These are phyloP conservation scores for Ophiocytium majus DNA, from an alignment of 352 stramenopile species.

Conservation along the genomic window DNA sequence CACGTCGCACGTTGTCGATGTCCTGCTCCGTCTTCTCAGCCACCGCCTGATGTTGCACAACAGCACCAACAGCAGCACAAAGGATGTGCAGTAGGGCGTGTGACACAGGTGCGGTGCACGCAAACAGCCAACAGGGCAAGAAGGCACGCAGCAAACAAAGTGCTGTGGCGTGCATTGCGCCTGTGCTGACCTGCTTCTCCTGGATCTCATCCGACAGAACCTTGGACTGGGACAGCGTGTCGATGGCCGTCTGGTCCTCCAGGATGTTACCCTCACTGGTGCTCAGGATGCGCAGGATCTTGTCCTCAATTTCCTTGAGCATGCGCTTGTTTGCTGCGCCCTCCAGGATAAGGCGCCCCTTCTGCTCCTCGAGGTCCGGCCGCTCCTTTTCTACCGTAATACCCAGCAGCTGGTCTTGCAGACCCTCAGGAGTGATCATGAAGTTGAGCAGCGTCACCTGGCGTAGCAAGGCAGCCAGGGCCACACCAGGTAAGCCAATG, in stretches of 20 bases:
- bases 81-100: too few relatives aligned
- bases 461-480: too few relatives aligned
- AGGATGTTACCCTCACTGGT: constrained; percentile 85
- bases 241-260: constrained; percentile 85
- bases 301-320: constrained; percentile 87
- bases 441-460: constrained; percentile 85
- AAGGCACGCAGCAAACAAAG: too few relatives aligned
- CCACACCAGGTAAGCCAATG: too few relatives aligned
- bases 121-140: too few relatives aligned
- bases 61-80: too few relatives aligned
- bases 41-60: constrained; percentile 61
- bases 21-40: constrained; percentile 81
- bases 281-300: constrained; percentile 83
- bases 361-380: constrained; percentile 84
- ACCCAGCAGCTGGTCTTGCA: constrained; percentile 84
- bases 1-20: constrained; percentile 72
- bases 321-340: constrained; percentile 81
- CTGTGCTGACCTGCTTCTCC: constrained; percentile 73
- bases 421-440: constrained; percentile 86
- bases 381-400: constrained; percentile 85
- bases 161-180: too few relatives aligned
- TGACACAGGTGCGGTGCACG: too few relatives aligned
- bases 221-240: constrained; percentile 77
- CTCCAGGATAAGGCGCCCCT: constrained; percentile 85
- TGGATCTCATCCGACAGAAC: constrained; percentile 84